Evolutionary conservation across 2,329 filamentous ascomycete species (phyloP).

Genomic region (Paecilomyces fulvus): DNA sequence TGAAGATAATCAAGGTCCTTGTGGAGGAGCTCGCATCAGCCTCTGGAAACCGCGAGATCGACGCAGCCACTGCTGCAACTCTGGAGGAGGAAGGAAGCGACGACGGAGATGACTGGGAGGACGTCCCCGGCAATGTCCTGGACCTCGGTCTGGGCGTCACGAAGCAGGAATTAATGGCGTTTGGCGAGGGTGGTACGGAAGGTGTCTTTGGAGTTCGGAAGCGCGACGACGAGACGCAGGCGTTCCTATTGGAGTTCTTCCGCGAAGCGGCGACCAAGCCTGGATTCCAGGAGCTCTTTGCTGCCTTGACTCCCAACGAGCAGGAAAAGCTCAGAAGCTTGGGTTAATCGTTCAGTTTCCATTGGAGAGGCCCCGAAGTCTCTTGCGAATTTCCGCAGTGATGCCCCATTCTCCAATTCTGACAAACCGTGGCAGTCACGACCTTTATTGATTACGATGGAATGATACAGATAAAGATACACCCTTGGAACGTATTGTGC

Average conservation of each 20-base stretch:
- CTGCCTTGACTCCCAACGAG: constrained; percentile 45
- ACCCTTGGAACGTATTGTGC: neutral
- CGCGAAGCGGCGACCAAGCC: constrained; percentile 44
- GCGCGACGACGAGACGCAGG: constrained; percentile 83
- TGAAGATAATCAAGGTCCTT: constrained; percentile 95
- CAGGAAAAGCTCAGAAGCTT: constrained; percentile 31
- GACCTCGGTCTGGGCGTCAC: constrained; percentile 64
- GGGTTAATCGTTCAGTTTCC: constrained; percentile 4
- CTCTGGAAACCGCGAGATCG: constrained; percentile 48
- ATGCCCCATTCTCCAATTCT: neutral
- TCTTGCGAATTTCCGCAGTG: neutral
- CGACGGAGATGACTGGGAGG: constrained; percentile 80
- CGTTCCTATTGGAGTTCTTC: constrained; percentile 78
- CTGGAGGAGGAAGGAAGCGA: constrained; percentile 54
- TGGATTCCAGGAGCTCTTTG: constrained; percentile 49
- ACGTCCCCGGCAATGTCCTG: constrained; percentile 65
- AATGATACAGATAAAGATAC: neutral
- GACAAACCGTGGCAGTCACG: neutral
- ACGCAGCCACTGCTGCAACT: constrained; percentile 52
- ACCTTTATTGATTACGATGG: neutral
- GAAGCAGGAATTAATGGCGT: constrained; percentile 74
- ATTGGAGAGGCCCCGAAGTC: neutral
- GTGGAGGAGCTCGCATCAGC: constrained; percentile 84
- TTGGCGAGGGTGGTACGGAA: constrained; percentile 46
- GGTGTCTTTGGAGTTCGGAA: constrained; percentile 47